phyloP scores from a whole-genome alignment of 2,329 filamentous ascomycete species.

The Cladosporium sp. region DNA sequence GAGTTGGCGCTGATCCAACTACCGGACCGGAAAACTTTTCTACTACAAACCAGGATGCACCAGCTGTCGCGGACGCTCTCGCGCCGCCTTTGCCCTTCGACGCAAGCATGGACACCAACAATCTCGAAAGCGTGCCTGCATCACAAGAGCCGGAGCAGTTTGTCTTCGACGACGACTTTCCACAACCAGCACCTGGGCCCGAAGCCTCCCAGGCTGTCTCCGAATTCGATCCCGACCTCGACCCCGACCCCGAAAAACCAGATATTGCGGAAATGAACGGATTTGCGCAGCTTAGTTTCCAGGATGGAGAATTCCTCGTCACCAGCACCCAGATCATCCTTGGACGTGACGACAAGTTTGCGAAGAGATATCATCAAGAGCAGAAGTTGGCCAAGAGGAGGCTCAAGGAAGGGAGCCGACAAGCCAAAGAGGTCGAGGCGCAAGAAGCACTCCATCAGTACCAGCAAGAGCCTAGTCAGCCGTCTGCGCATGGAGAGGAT shows the following conservation, averaged over 20 bases:
- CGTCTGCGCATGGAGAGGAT: constrained; percentile 22
- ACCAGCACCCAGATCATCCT: constrained; percentile 68
- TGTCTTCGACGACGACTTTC: constrained; percentile 3
- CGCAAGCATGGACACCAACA: constrained; percentile 5
- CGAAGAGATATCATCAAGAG: constrained; percentile 17
- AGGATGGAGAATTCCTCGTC: constrained; percentile 74
- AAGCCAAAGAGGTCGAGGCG: constrained; percentile 14
- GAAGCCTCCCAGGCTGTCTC: constrained; percentile 5
- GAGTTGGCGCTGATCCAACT: not conserved
- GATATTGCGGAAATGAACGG: constrained; percentile 44
- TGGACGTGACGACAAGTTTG: constrained; percentile 53
- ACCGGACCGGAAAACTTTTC: constrained; percentile 7
- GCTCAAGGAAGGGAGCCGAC: constrained; percentile 6
- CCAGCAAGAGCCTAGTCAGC: constrained; percentile 25
- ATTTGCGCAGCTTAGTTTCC: constrained; percentile 65
- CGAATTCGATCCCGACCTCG: not conserved
- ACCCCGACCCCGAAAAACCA: not conserved
- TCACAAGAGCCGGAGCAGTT: constrained; percentile 4
- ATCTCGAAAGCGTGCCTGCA: not conserved
- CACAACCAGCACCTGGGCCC: not conserved
- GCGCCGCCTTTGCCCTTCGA: constrained; percentile 1
- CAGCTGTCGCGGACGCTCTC: not conserved
- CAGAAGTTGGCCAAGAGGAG: constrained; percentile 17
- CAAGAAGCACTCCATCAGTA: constrained; percentile 22
- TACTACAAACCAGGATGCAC: not conserved